These are phyloP conservation scores for Blastobotrys muscicola DNA, from an alignment of 805 yeast genomes.

Conservation along the genomic window DNA sequence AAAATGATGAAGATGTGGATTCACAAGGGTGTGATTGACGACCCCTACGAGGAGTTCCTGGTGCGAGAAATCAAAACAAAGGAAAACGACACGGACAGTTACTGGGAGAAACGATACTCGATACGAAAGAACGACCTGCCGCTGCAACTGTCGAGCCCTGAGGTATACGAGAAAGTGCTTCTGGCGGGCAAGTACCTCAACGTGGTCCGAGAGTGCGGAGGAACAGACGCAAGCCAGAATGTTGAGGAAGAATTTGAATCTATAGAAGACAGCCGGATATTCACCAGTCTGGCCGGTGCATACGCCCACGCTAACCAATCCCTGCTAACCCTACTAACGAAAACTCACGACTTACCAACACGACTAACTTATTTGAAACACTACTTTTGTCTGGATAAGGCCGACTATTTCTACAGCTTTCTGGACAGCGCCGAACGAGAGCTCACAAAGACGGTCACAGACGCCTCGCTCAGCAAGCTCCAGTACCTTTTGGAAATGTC, in stretches of 20 bases:
- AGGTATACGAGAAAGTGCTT: slow-evolving; percentile 54
- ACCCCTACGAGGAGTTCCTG: slow-evolving; percentile 75
- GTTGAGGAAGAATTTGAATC: slow-evolving; percentile 24
- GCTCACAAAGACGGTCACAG: slow-evolving; percentile 33
- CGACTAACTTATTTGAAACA: slow-evolving; percentile 44
- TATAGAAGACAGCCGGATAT: slow-evolving; percentile 38
- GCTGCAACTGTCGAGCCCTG: slow-evolving; percentile 45
- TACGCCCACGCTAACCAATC: slow-evolving; percentile 58
- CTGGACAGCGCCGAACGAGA: slow-evolving; percentile 44
- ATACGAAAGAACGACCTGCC: slow-evolving; percentile 69
- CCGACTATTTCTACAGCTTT: slow-evolving; percentile 44
- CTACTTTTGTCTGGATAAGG: slow-evolving; percentile 47
- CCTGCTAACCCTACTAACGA: slow-evolving; percentile 46
- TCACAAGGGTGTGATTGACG: slow-evolving; percentile 59
- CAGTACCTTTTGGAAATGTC: slow-evolving; percentile 32
- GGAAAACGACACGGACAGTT: slow-evolving; percentile 28
- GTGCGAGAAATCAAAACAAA: slow-evolving; percentile 36
- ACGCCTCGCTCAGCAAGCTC: slow-evolving; percentile 24
- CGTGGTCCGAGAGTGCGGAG: slow-evolving; percentile 55
- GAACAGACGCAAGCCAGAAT: slow-evolving; percentile 29
- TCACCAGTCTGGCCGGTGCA: slow-evolving; percentile 47
- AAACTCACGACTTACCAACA: slow-evolving; percentile 46
- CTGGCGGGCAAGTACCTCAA: slow-evolving; percentile 80
- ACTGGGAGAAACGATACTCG: slow-evolving; percentile 48
- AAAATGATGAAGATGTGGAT: slow-evolving; percentile 74